Evolutionary conservation across 2,329 filamentous ascomycete species (phyloP), one percentile per base, ranked within the genome.

Genomic region (Leptodontidium sp.): DNA sequence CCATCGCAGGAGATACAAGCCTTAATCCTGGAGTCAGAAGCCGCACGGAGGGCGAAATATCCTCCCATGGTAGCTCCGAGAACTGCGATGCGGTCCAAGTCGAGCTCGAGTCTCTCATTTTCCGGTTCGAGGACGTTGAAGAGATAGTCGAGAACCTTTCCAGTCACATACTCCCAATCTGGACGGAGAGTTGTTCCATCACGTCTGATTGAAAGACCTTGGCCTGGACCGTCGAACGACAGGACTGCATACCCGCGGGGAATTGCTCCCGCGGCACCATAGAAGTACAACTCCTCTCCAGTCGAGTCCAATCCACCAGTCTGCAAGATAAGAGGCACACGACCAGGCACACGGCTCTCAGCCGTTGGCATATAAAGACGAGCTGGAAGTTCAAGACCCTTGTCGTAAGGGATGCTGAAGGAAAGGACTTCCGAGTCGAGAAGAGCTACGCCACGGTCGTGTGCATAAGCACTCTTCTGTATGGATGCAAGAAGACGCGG

Each of bases 31-130:
- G 77, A 67, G 71, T 85, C 83, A 0, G 74, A 71, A 0, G 80
- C 81, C 1, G 74, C 81, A 0, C 84, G 80, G 7, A 86, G 77
- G 0, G 83, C 81, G 59, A 80, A 81, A 70, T 85, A 85, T 0
- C 80, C 84, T 2, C 84, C 83, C 70, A 84, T 76, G 1, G 80
- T 80, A 0, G 79, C 77, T 68, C 65, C 76, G 2, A 72, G 61
- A 14, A 75, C 64, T 32, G 74, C 75, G 45, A 77, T 72, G 11
- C 70, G 58, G 52, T 76, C 69, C 12, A 76, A 55, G 62, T 78
- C 76, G 9, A 77, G 68, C n/a, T 74, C 45, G 8, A 74, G 50
- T 52, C 75, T 73, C 38, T 70, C 55, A 15, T 69, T 47, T 50
- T 71, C 62, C 17, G 67, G 67, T 43, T 66, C 63, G 43, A 65